Evolutionary conservation across 805 yeast species (phyloP), one percentile per base, ranked within the genome.

Genomic region (Cyberlindnera misumaiensis): DNA sequence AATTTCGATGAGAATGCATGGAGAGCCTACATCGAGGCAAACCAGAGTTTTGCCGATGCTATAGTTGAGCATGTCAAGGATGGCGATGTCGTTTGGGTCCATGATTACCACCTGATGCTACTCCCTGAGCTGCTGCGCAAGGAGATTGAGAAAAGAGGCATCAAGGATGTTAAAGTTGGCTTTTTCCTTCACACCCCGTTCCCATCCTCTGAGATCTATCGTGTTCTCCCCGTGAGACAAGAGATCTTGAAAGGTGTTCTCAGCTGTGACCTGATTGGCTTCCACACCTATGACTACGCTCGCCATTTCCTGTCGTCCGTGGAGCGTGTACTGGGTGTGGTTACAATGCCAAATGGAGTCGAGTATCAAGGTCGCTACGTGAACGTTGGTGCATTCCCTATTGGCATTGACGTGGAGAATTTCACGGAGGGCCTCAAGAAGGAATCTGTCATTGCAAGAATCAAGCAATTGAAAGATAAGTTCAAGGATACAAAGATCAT

Each of bases 261-360:
- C 55, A 82, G 93, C 52, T 90, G 97, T 64, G 95, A 93, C 58
- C 70, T 94, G 52, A 79, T 93, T 55, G 99, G 99, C 0, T 93
- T 93, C 73, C 99, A 93, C 61, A 93, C 98, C n/a, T 94, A 93
- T 60, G 99, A 93, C 60, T 93, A 93, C 56, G 97, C 96, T 11
- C 73, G 98, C 51, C 99, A 93, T 67, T 93, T 94, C 63, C 63
- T 94, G 38, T 82, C 94, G 14, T 80, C 95, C 1, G 95, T 93
- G 10, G 80, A 88, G 42, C 72, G 95, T 40, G 83, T 93, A 14
- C 71, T 93, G 38, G 74, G 84, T 44, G 77, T 88, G 7, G 81
- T 80, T 36, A 88, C 97, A 0, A 69, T 83, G 44, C 98, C 98
- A 4, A 89, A 88, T 47, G 96, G 97, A 14, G 84, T 93, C 14